Base-by-base conservation (phyloP, 2,329 filamentous ascomycete species). In the Botrytis hyacinthi region DNA sequence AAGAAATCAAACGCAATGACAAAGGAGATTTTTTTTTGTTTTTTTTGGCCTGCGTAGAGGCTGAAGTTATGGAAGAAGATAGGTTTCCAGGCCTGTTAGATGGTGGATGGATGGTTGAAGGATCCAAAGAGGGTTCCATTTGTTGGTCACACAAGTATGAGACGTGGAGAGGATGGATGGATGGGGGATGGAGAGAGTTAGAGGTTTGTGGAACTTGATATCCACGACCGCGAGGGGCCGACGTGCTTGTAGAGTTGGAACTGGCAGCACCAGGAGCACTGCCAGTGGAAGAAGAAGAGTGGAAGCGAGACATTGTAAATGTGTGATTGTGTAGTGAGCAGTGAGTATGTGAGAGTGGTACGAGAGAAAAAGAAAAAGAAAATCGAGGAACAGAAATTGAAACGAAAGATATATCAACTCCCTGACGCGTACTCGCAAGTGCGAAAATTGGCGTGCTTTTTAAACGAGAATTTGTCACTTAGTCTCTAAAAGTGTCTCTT, bases 181-280 rank as follows among this genome's bases (percentile, higher is more conserved):
- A 2, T 29, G 26, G 51, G 65, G 65, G 16, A 29, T 22, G 46
- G 46, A 54, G 65, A 40, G 18, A 54, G 35, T 35, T 22, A 54
- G 46, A 68, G 48, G 35, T 57, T 68, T 68, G 48, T 68, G 66
- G 66, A 68, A 68, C 66, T 68, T 68, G 66, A 68, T 68, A 68
- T 57, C 66, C 66, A 68, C 35, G 66, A 68, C 66, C 66, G 48
- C 66, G 48, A 20, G 40, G 66, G 66, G 66, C 48, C 66, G 66
- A 57, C 35, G 5, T 68, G 48, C 57, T 57, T 18, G 66, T 68
- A 57, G 48, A 42, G 35, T 68, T 68, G 35, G 35, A 57, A 54
- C 66, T 57, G 35, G 48, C 48, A 68, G 66, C 48, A 26, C 66
- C 66, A 68, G 66, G 66, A 35, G 35, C 66, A 57, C 66, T 68